Conservation (phyloP, 2,329 filamentous ascomycete species). For the Botryotinia globosa region DNA sequence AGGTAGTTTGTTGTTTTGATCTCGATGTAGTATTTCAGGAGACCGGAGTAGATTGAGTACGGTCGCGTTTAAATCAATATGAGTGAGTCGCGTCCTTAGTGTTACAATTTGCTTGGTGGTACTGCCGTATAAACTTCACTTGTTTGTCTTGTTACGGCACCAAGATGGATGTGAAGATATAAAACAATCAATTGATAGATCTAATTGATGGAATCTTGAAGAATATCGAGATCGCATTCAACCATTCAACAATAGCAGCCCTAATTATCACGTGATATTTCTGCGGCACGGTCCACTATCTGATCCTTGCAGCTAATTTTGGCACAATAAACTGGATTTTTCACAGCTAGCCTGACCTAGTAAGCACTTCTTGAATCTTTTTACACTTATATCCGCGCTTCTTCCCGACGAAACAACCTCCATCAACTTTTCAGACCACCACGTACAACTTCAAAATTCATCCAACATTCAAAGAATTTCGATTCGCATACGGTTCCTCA, state of each 20-base stretch:
- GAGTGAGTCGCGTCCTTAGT: background rate
- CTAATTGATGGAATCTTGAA: background rate
- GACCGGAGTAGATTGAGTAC: background rate
- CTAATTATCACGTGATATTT: background rate
- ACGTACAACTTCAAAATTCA: conserved; percentile 1
- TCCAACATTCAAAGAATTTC: background rate
- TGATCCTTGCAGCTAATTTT: background rate
- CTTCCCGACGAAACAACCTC: conserved; percentile 13
- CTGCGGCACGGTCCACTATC: rapidly evolving
- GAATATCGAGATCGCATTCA: background rate
- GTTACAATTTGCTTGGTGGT: background rate
- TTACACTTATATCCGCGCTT: conserved; percentile 3
- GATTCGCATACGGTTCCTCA: background rate
- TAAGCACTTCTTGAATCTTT: background rate
- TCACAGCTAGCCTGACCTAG: background rate
- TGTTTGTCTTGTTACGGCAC: background rate
- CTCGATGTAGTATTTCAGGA: background rate
- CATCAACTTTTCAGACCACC: conserved; percentile 9
- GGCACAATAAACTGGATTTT: background rate
- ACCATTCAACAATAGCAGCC: background rate
- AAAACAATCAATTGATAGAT: background rate
- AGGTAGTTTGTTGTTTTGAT: background rate
- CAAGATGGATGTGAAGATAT: background rate
- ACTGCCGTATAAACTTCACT: background rate
- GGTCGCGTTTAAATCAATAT: background rate